Percentiles rank a stretch among this genome's conserved stretches.
phyloP scores from a whole-genome alignment of 1,284 basidiomycete genomes.

The Phlebopus sp. region DNA sequence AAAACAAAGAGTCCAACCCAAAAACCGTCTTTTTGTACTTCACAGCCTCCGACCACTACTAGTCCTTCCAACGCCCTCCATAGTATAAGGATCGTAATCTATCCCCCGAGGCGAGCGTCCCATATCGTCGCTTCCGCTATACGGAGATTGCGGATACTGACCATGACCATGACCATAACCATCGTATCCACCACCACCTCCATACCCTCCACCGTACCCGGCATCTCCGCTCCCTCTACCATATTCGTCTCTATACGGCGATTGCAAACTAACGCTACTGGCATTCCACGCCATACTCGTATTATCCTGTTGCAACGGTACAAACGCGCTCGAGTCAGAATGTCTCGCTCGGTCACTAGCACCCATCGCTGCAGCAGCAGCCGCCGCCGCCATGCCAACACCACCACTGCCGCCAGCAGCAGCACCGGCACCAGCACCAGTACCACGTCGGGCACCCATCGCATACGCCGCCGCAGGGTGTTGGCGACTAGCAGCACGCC shows the following conservation, averaged over 20 bases:
- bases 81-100: slow-evolving; percentile 30
- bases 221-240: slow-evolving; percentile 20
- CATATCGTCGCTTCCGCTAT: too few relatives aligned
- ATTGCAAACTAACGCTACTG: slow-evolving; percentile 40
- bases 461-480: slow-evolving; percentile 36
- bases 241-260: slow-evolving; percentile 45
- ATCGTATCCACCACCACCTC: too few relatives aligned
- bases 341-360: slow-evolving; percentile 21
- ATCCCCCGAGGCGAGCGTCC: too few relatives aligned
- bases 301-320: slow-evolving; percentile 56
- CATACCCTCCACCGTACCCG: slow-evolving; percentile 12
- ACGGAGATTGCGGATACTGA: too few relatives aligned
- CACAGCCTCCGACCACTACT: slow-evolving; percentile 26
- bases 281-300: slow-evolving; percentile 50
- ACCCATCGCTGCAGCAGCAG: slow-evolving; percentile 22
- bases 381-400: too few relatives aligned
- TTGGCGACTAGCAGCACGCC: slow-evolving; percentile 36
- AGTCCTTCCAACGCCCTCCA: slow-evolving; percentile 25
- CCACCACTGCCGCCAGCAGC: slow-evolving; percentile 11
- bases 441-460: slow-evolving; percentile 34
- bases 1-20: neutral
- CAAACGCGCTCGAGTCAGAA: slow-evolving; percentile 59
- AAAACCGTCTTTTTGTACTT: slow-evolving; percentile 12
- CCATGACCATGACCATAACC: too few relatives aligned
- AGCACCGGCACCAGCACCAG: slow-evolving; percentile 26